Base-by-base conservation (phyloP, 2,329 filamentous ascomycete genomes). In the Colletotrichum sp. region DNA sequence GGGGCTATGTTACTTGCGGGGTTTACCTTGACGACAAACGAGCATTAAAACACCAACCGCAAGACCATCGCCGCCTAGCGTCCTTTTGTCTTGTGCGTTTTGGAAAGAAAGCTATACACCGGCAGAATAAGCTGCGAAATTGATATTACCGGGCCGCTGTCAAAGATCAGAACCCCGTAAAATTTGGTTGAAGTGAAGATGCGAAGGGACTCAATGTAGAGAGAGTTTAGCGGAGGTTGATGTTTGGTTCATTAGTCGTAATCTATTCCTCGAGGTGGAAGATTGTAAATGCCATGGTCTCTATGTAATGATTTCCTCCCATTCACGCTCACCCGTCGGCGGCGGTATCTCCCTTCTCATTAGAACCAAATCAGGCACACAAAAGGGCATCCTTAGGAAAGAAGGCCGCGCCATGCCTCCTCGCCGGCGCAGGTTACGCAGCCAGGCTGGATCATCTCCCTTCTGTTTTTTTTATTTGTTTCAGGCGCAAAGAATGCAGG, bases 391-490 rank as follows among this genome's bases (percentile, higher is more conserved):
- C 72, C 59, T 69, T 62, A 13, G 28, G 24, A 68, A 73, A 68
- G 64, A 32, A 74, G 74, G 65, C 74, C 74, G 74, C 74, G 74
- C 74, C 74, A 60, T 76, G 59, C 70, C 74, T 68, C 48, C 74
- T 60, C 59, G 77, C 77, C 77, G 77, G 77, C 77, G 77, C 77
- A 78, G 77, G 77, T 78, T 78, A 75, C 77, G 77, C 77, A 78
- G 77, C 77, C 77, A 75, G 77, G 77, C 77, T 65, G 65, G 65
- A 68, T 72, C 28, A 15, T 57, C 65, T 65, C 48, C 34, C 48
- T n/a, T 59, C 24, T 48, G 44, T 24, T 36, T 32, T 28, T 7
- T 32, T 64, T 68, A 9, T 39, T 36, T 10, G n/a, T 57, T 57
- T 39, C 18, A 66, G 74, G 74, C 74, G 74, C 74, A 76, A 75